Evolutionary conservation across 345 rosid species (phyloP).

Genomic region (Syzygium oleosum): DNA sequence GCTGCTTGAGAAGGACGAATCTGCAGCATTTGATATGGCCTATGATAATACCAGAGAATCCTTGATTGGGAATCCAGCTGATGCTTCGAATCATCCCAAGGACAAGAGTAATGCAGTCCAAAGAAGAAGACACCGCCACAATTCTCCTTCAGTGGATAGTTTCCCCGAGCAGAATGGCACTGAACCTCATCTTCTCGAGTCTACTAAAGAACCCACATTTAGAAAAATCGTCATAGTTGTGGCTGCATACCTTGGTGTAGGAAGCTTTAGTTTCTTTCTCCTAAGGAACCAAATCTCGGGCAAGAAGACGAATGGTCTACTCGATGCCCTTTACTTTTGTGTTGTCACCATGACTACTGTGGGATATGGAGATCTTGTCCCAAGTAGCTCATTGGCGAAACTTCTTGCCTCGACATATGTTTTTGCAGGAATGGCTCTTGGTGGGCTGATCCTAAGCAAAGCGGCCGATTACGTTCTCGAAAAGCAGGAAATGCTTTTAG

Average conservation of each 20-base stretch:
- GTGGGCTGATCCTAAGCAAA: conserved; percentile 32
- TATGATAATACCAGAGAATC: conserved; percentile 17
- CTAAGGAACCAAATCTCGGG: conserved; percentile 35
- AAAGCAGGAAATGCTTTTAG: conserved; percentile 35
- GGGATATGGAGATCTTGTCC: conserved; percentile 57
- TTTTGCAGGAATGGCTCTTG: conserved; percentile 42
- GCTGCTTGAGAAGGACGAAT: neutral
- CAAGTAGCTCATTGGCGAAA: conserved; percentile 23
- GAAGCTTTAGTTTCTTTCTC: conserved; percentile 36
- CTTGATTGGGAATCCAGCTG: conserved; percentile 13
- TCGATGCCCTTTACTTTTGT: conserved; percentile 46
- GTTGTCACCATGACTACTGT: conserved; percentile 49
- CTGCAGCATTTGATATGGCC: conserved; percentile 16
- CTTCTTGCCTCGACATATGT: conserved; percentile 34
- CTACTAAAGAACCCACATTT: conserved; percentile 9
- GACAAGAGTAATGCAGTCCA: conserved; percentile 12
- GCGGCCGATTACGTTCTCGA: conserved; percentile 46
- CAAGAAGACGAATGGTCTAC: conserved; percentile 35
- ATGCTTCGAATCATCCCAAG: neutral
- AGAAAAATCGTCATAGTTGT: conserved; percentile 13
- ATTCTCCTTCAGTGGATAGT: neutral
- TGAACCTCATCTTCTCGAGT: neutral
- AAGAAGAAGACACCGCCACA: conserved; percentile 13
- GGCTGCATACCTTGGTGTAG: conserved; percentile 22
- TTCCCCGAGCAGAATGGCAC: conserved; percentile 2